phyloP scores from a whole-genome alignment of 2,329 filamentous ascomycete species.

The Fusarium sp. region DNA sequence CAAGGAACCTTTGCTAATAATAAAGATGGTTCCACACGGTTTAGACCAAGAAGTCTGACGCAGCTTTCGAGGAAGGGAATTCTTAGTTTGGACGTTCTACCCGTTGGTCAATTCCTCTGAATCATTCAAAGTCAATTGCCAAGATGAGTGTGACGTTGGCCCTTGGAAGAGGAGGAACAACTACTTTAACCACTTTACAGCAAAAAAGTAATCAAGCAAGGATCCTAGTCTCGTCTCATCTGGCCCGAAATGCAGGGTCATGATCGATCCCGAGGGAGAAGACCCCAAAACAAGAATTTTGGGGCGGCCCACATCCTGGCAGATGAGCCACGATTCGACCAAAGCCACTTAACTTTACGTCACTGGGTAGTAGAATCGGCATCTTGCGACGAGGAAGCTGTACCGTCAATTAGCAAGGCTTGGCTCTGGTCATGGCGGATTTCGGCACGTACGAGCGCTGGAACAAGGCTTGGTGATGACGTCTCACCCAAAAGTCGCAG shows the following conservation, averaged over 20 bases:
- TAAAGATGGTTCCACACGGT: neutral
- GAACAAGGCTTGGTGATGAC: slow-evolving; percentile 41
- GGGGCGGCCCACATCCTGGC: slow-evolving; percentile 30
- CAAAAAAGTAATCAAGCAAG: slow-evolving; percentile 12
- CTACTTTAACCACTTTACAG: neutral
- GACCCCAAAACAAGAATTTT: slow-evolving; percentile 38
- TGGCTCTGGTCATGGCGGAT: slow-evolving; percentile 30
- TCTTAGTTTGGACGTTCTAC: slow-evolving; percentile 10
- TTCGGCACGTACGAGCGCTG: slow-evolving; percentile 24
- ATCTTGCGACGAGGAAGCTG: slow-evolving; percentile 31
- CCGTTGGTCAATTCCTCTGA: neutral
- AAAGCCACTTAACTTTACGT: slow-evolving; percentile 43
- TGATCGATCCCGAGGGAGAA: slow-evolving; percentile 10
- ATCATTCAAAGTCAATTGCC: slow-evolving; percentile 24
- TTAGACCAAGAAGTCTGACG: neutral
- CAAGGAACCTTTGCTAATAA: neutral
- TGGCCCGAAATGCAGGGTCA: slow-evolving; percentile 21
- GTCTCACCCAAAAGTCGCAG: slow-evolving; percentile 35
- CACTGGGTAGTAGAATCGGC: slow-evolving; percentile 33
- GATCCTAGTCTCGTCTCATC: slow-evolving; percentile 18
- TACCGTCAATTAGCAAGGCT: slow-evolving; percentile 22
- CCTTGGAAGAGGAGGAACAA: neutral
- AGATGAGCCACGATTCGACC: slow-evolving; percentile 41
- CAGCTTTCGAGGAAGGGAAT: neutral
- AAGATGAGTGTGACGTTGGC: slow-evolving; percentile 37